Percentiles rank a stretch among this genome's conserved stretches.
Evolutionary conservation across 345 rosid genomes (phyloP).

Genomic region (Clausena lansium): DNA sequence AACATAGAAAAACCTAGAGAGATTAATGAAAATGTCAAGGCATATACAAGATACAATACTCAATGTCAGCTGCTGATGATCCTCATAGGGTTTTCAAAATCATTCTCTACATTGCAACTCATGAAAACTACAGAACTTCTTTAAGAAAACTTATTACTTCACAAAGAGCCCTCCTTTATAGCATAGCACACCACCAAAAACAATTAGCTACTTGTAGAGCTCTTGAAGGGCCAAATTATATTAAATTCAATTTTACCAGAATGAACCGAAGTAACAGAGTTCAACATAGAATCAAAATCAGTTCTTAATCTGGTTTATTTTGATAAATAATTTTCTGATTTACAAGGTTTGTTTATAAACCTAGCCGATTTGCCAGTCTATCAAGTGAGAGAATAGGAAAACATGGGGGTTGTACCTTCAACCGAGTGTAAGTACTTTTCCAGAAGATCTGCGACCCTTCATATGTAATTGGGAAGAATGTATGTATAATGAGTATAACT

Average conservation of each 20-base stretch:
- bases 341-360: no score
- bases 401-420: slow-evolving; percentile 51
- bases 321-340: no score
- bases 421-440: slow-evolving; percentile 50
- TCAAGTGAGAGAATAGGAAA: slow-evolving; percentile 6
- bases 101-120: not conserved
- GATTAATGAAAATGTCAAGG: not conserved
- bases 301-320: not conserved
- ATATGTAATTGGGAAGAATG: slow-evolving; percentile 68
- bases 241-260: not conserved
- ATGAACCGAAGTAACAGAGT: not conserved
- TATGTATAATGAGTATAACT: slow-evolving; percentile 52
- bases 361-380: not conserved
- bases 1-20: not conserved
- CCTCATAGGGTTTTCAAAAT: not conserved
- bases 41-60: not conserved
- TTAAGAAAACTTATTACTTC: not conserved
- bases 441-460: slow-evolving; percentile 71
- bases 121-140: not conserved
- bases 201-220: not conserved
- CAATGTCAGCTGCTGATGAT: not conserved
- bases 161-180: not conserved
- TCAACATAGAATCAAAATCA: not conserved
- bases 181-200: not conserved
- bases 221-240: not conserved